Evolutionary conservation across 371 early-diverging fungal species (phyloP), one percentile per base, ranked within the genome.

Genomic region (Mucor indicus): DNA sequence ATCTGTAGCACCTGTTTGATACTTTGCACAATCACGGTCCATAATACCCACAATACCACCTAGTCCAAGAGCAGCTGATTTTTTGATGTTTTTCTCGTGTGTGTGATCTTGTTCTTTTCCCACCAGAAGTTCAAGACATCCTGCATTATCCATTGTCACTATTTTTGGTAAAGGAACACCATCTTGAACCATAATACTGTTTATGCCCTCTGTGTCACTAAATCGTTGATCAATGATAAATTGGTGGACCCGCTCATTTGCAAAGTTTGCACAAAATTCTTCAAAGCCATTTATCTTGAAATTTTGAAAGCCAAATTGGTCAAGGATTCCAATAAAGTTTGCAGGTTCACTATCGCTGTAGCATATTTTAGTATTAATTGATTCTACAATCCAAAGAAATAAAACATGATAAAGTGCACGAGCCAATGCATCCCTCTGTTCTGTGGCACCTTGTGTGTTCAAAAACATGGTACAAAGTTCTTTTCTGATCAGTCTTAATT

Each of bases 241-340:
- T 47, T 84, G 79, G 33, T 85, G 83, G 10, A 92, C 63, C 21
- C 87, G 72, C 61, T 92, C 94, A 53, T 89, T 90, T 30, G 88
- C 84, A 67, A 87, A 94, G 72, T 96, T 95, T 56, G 84, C 77
- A 36, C 89, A 77, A 47, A 94, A 82, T 35, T 91, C 86, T 50
- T 91, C 85, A 57, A 91, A 83, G 1, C 81, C 82, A 60, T 81
- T 86, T 38, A 60, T 67, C 38, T 69, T 61, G 40, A 64, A 69
- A 59, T 79, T 64, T 43, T 86, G 81, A 65, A 86, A 86, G 13
- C 92, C 92, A 39, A 85, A 80, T 37, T 88, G 71, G 44, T 90
- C 91, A 7, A 88, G 50, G 32, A 92, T 64, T 23, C 85, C 86
- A 20, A 91, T 80, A 54, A 87, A 83, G 44, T 79, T 84, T 47